Percentiles rank a stretch among this genome's conserved stretches.
Evolutionary conservation across 2,329 filamentous ascomycete genomes (phyloP).

Genomic region (Sphaerulina vaccinii): DNA sequence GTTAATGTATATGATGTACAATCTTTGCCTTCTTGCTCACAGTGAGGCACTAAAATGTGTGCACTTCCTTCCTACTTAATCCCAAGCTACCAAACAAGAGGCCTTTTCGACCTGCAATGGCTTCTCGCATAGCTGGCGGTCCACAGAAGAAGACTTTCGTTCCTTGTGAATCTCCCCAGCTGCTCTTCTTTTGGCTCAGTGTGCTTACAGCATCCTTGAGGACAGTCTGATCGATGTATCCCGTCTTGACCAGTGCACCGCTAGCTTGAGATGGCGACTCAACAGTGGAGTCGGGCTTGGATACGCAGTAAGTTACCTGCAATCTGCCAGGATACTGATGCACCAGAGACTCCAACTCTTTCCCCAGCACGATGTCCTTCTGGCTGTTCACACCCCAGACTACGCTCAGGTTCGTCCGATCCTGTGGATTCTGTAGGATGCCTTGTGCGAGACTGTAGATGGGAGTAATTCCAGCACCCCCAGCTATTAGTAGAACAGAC

Average conservation of each 20-base stretch:
- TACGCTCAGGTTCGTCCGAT: conserved; percentile 62
- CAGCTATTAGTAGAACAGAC: conserved; percentile 63
- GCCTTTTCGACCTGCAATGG: too few species aligned
- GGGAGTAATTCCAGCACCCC: conserved; percentile 73
- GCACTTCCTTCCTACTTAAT: too few species aligned
- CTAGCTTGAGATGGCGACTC: conserved; percentile 29
- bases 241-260: conserved; percentile 49
- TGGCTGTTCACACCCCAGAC: conserved; percentile 67
- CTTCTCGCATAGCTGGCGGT: conserved; percentile 64
- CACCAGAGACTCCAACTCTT: conserved; percentile 56
- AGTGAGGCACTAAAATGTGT: too few species aligned
- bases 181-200: too few species aligned
- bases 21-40: too few species aligned
- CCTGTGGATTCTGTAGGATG: conserved; percentile 52
- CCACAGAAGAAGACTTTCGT: conserved; percentile 68
- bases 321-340: conserved; percentile 56
- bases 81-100: too few species aligned
- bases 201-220: conserved; percentile 52
- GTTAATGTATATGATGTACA: too few species aligned
- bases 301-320: conserved; percentile 58
- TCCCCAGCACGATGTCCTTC: conserved; percentile 58
- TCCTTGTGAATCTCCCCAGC: conserved; percentile 38
- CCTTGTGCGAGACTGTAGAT: conserved; percentile 46
- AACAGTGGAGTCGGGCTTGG: conserved; percentile 39
- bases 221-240: conserved; percentile 58